Evolutionary conservation across 139 green algal genomes (phyloP), one percentile per base, ranked within the genome.

Genomic region (Diplosphaera chodatii): DNA sequence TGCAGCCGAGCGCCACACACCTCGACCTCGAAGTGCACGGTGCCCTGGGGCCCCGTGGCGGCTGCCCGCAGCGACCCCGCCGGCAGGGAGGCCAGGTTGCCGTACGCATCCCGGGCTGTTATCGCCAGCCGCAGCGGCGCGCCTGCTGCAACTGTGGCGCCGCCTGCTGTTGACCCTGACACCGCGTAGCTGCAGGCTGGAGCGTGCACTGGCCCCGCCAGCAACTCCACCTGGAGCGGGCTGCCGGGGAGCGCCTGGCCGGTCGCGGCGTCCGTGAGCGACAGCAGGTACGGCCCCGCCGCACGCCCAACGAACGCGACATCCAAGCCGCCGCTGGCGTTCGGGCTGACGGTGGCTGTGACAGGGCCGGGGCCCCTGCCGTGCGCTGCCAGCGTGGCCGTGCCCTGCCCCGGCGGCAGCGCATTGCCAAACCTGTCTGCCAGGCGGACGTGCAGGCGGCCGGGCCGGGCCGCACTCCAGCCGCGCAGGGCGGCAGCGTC

Each of bases 71-170:
- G 28, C 20, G 48, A n/a, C 28, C 22, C 48, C 10, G 40, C 41
- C n/a, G 48, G 40, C 48, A 63, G n/a, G 16, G 48, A 48, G 4
- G 30, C 68, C 25, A 55, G 34, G 41, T 73, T 73, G 27, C 68
- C 41, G 48, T 33, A 73, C 29, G 27, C 40, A 29, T 73, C 68
- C 13, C 68, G 68, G 29, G 68, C 55, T 0, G 55, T 48, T 1
- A 73, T n/a, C 40, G 48, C 55, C 6, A 73, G 48, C 68, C 30
- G 30, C 27, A 73, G 34, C 22, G 48, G 34, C 68, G 63, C 40
- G 28, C 68, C 68, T 10, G 68, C 68, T 15, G 27, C 32, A 28
- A 73, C 55, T n/a, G 30, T 37, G 15, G 68, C 40, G 41, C 18
- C 29, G n/a, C 33, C 29, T 25, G 25, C 68, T 15, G 27, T 63